Base-by-base conservation (phyloP, 495 filamentous ascomycete genomes). In the Hapsidospora chrysogenum region DNA sequence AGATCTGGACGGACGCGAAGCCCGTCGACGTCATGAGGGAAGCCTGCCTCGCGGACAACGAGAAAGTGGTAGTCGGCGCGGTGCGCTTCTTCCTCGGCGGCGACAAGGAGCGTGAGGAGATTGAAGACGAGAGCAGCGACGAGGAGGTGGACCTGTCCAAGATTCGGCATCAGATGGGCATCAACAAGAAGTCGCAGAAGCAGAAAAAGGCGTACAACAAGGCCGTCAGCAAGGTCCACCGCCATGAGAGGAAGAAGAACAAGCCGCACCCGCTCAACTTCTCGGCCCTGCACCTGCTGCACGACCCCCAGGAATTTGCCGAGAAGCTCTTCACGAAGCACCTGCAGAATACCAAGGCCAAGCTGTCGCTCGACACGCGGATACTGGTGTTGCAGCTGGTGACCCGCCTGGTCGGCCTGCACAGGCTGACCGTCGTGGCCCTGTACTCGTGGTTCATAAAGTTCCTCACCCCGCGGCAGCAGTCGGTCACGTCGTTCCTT, bases 141-240 rank as follows among this genome's bases (percentile, higher is more conserved):
- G 80, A 85, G 14, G 70, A 60, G 11, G 57, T 92, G 18, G 84
- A 94, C 49, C 65, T 96, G 41, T 75, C 68, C 21, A 76, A 76
- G 46, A 53, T 95, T 32, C 82, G 76, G 52, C 86, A 96, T 56
- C 80, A 83, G 46, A 66, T 70, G 26, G 75, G 69, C 7, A 89
- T 95, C 56, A 95, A 93, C 61, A 99, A 96, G 60, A 97, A 96
- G 64, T 78, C 74, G 9, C 84, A 75, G 48, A 96, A 95, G 63
- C 77, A 85, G 41, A 66, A 72, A 16, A 78, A 76, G 47, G 68
- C 70, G 7, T 64, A 92, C 15, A 79, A 86, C 36, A 80, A 77
- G 47, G 92, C 86, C 1, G 64, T 79, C 6, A 67, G 76, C 15
- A 78, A 75, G 43, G 68, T 85, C 2, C 34, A 76, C 52, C 80